These are phyloP conservation scores for Fusarium coicis DNA, from an alignment of 2,329 filamentous ascomycete species.

Conservation along the genomic window DNA sequence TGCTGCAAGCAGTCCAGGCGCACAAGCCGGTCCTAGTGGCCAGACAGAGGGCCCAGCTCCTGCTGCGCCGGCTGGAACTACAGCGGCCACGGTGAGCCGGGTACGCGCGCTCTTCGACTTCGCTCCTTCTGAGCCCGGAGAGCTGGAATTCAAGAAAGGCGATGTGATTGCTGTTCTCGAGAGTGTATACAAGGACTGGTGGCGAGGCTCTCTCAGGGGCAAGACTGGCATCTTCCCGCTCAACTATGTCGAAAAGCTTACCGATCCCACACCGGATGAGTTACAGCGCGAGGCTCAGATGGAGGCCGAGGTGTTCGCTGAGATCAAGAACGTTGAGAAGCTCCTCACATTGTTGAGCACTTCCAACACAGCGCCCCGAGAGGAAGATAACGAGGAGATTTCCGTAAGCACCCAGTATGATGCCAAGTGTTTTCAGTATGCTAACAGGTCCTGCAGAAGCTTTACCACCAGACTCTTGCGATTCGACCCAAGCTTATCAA, in stretches of 20 bases:
- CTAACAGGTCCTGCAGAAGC: constrained; percentile 64
- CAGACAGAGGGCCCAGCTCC: constrained; percentile 58
- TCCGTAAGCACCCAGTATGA: constrained; percentile 64
- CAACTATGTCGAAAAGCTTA: constrained; percentile 98
- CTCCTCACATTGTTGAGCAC: constrained; percentile 91
- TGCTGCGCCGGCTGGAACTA: constrained; percentile 82
- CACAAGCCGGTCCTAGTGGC: constrained; percentile 51
- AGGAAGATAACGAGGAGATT: constrained; percentile 97
- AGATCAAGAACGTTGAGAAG: constrained; percentile 73
- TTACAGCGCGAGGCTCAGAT: constrained; percentile 95
- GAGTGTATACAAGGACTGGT: constrained; percentile 99
- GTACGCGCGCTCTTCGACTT: constrained; percentile 96
- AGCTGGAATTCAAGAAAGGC: constrained; percentile 95
- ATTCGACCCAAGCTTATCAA: constrained; percentile 98
- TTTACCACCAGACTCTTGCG: constrained; percentile 91
- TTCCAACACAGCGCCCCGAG: constrained; percentile 79
- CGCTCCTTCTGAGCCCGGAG: constrained; percentile 89
- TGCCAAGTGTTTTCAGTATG: background rate
- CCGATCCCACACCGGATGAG: constrained; percentile 94
- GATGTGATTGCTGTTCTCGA: constrained; percentile 97
- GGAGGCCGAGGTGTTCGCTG: constrained; percentile 77
- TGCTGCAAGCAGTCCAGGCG: constrained; percentile 48
- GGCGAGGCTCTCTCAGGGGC: constrained; percentile 93
- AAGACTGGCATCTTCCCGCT: constrained; percentile 98
- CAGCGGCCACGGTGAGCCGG: constrained; percentile 93